Evolutionary conservation across 768 basidiomycete species (phyloP).

Genomic region (Clathrus columnatus): DNA sequence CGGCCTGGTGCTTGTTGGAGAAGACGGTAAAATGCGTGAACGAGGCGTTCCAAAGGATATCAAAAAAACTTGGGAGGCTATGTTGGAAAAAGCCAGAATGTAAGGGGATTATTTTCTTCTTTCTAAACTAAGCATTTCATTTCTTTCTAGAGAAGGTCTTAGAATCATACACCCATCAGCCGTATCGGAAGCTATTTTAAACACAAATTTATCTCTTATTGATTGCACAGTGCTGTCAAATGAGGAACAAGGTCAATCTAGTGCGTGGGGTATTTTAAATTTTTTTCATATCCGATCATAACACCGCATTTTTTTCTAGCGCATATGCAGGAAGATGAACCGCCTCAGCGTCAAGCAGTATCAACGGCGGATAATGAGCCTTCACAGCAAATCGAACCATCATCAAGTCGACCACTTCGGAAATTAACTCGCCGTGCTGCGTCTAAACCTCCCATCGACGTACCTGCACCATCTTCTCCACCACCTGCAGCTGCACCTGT

Average conservation of each 20-base stretch:
- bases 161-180: constrained; percentile 37
- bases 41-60: constrained; percentile 41
- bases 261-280: constrained; percentile 3
- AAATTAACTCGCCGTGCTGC: constrained; percentile 30
- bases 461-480: constrained; percentile 19
- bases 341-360: constrained; percentile 21
- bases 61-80: constrained; percentile 35
- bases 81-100: constrained; percentile 44
- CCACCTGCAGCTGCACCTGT: constrained; percentile 17
- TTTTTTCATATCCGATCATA: constrained; percentile 1
- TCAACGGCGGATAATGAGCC: neutral
- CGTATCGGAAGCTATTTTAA: constrained; percentile 43
- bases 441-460: constrained; percentile 35
- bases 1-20: constrained; percentile 41
- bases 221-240: constrained; percentile 29
- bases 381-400: neutral
- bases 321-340: constrained; percentile 44
- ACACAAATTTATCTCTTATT: constrained; percentile 28
- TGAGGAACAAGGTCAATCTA: constrained; percentile 14
- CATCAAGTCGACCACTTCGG: constrained; percentile 8
- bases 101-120: constrained; percentile 20
- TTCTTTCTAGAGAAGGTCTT: constrained; percentile 28
- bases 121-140: neutral
- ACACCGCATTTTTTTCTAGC: constrained; percentile 36
- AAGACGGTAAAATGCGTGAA: constrained; percentile 36